A percentile compares a stretch with the other conserved stretches of the same genome.
Evolutionary conservation across 805 yeast species (phyloP).

Genomic region (Spathaspora boniae): DNA sequence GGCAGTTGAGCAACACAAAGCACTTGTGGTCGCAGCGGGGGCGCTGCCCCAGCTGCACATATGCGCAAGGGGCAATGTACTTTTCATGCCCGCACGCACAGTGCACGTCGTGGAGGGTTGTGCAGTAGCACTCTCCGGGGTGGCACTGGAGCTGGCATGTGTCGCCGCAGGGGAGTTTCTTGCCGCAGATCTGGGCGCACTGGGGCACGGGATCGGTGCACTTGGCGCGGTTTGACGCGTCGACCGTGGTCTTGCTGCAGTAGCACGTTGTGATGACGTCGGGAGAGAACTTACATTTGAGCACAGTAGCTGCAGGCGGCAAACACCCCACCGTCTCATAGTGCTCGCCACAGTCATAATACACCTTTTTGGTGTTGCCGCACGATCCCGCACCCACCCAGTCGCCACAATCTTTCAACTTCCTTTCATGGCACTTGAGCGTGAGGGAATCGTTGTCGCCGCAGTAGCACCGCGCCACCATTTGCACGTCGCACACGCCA

Average conservation of each 20-base stretch:
- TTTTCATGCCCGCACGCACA: conserved; percentile 62
- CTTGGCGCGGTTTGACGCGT: conserved; percentile 41
- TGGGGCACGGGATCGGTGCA: conserved; percentile 82
- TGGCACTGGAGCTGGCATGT: conserved; percentile 70
- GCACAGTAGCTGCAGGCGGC: conserved; percentile 29
- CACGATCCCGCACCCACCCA: conserved; percentile 38
- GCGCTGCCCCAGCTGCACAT: conserved; percentile 43
- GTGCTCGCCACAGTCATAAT: conserved; percentile 65
- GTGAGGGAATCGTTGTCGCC: conserved; percentile 50
- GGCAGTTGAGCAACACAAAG: conserved; percentile 69
- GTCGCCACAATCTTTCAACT: conserved; percentile 32
- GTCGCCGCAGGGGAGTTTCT: conserved; percentile 68
- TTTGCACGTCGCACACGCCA: conserved; percentile 58
- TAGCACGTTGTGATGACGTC: conserved; percentile 60
- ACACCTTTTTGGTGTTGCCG: conserved; percentile 39
- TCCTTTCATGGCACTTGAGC: conserved; percentile 43
- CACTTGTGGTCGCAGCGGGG: conserved; percentile 74
- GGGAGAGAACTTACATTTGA: conserved; percentile 63
- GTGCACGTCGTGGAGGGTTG: conserved; percentile 42
- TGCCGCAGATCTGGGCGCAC: conserved; percentile 65
- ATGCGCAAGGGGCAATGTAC: conserved; percentile 63
- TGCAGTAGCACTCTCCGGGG: conserved; percentile 71
- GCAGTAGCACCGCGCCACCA: conserved; percentile 67
- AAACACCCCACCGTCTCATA: conserved; percentile 51
- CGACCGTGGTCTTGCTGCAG: conserved; percentile 66